phyloP scores from a whole-genome alignment of 441 rosid genomes.

The Iberis amara region DNA sequence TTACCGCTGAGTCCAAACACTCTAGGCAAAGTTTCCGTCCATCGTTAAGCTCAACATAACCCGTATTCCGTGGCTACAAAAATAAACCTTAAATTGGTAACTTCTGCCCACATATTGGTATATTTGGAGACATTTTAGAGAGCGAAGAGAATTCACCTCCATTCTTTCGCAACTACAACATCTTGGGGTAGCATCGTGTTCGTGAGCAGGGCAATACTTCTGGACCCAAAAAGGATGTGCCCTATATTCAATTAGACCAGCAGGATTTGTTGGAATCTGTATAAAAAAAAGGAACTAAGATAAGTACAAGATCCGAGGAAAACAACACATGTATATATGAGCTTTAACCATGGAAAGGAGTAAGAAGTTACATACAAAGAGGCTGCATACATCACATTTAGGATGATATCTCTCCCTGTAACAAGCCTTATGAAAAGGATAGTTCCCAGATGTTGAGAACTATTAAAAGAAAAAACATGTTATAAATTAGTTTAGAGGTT shows the following conservation, averaged over 20 bases:
- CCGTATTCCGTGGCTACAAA: constrained; percentile 50
- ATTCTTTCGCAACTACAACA: constrained; percentile 85
- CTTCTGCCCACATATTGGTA: not conserved
- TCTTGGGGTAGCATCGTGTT: constrained; percentile 65
- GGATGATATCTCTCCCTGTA: constrained; percentile 72
- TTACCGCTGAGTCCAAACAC: constrained; percentile 66
- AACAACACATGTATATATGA: not conserved
- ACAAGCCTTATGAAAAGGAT: constrained; percentile 63
- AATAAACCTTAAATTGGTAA: constrained; percentile 19
- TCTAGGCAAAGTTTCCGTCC: constrained; percentile 72
- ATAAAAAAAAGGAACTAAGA: constrained; percentile 30
- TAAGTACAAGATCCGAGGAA: constrained; percentile 19
- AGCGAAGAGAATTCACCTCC: constrained; percentile 46
- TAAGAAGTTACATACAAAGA: constrained; percentile 45
- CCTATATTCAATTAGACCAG: constrained; percentile 82
- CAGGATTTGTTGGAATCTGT: constrained; percentile 74
- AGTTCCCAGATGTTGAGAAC: constrained; percentile 69
- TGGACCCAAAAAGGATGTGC: constrained; percentile 80
- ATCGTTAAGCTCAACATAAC: constrained; percentile 50
- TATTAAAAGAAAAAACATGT: constrained; percentile 26
- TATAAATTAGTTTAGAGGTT: constrained; percentile 1
- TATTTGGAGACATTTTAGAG: not conserved
- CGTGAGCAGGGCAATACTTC: constrained; percentile 77
- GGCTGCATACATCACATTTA: constrained; percentile 72
- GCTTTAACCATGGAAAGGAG: constrained; percentile 1